Conservation (phyloP, 495 filamentous ascomycete genomes). For the Darksidea phi region DNA sequence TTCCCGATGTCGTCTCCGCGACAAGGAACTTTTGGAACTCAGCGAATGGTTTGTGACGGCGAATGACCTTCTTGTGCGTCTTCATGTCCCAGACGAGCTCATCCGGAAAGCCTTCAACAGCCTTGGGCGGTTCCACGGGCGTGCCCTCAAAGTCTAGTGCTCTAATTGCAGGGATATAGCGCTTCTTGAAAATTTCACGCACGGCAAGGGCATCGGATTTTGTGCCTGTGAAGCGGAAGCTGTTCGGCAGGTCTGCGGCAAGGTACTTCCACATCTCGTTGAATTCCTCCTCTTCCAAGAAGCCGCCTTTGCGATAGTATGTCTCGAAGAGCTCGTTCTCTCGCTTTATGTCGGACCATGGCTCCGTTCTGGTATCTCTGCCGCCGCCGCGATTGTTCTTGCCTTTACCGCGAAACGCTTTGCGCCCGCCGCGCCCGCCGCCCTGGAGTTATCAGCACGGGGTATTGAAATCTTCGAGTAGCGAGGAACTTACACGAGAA, state of each 20-base stretch:
- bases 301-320: constrained; percentile 76
- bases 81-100: constrained; percentile 94
- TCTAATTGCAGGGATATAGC: constrained; percentile 84
- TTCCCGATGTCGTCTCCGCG: constrained; percentile 92
- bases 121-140: constrained; percentile 72
- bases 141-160: constrained; percentile 76
- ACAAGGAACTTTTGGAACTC: constrained; percentile 98
- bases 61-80: constrained; percentile 87
- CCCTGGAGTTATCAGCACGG: neutral
- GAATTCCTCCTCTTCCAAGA: constrained; percentile 70
- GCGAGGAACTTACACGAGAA: neutral
- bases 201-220: constrained; percentile 66
- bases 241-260: constrained; percentile 82
- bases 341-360: constrained; percentile 56
- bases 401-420: constrained; percentile 5
- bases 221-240: constrained; percentile 79
- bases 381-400: constrained; percentile 1
- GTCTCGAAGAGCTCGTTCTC: constrained; percentile 74
- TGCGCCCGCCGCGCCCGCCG: constrained; percentile 3
- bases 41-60: constrained; percentile 86
- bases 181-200: constrained; percentile 76
- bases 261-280: constrained; percentile 79
- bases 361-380: constrained; percentile 7
- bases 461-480: neutral
- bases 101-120: constrained; percentile 89